These are phyloP conservation scores for Ganoderma multipileum DNA, from an alignment of 1,284 basidiomycete species.

Conservation along the genomic window DNA sequence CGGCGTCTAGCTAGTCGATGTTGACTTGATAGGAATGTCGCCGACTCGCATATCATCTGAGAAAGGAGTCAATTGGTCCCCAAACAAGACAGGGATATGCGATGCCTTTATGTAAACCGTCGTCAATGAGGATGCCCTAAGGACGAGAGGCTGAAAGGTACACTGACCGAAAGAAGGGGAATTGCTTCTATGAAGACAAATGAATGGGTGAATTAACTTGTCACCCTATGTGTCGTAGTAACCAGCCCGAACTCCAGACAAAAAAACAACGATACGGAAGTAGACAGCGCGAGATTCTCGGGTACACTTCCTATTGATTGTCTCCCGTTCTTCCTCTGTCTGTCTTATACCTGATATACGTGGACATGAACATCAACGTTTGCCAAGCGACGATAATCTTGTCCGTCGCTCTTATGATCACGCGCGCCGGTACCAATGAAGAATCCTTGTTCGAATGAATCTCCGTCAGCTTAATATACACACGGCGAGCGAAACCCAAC, in stretches of 20 bases:
- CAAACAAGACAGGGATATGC: not conserved
- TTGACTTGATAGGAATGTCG: no score
- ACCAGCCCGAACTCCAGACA: not conserved
- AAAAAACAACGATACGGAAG: not conserved
- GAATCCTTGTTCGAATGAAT: constrained; percentile 3
- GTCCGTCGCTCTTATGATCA: constrained; percentile 16
- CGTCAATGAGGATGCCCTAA: not conserved
- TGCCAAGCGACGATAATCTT: constrained; percentile 24
- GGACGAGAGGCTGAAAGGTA: not conserved
- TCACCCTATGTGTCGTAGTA: not conserved
- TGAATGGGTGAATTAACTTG: not conserved
- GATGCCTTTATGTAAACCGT: not conserved
- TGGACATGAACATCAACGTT: constrained; percentile 8
- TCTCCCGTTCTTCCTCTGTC: constrained; percentile 8
- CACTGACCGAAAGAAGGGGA: not conserved
- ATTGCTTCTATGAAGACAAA: not conserved
- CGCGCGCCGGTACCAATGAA: constrained; percentile 10
- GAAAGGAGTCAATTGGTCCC: not conserved
- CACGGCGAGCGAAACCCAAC: not conserved
- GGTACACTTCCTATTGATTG: not conserved
- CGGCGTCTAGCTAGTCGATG: not conserved
- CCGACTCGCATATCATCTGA: no score
- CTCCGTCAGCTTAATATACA: not conserved
- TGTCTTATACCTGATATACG: constrained; percentile 20
- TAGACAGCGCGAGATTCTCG: not conserved